A percentile compares a stretch with the other conserved stretches of the same genome.
Conservation (phyloP, 306 rosid species). For the Castanea sativa region DNA sequence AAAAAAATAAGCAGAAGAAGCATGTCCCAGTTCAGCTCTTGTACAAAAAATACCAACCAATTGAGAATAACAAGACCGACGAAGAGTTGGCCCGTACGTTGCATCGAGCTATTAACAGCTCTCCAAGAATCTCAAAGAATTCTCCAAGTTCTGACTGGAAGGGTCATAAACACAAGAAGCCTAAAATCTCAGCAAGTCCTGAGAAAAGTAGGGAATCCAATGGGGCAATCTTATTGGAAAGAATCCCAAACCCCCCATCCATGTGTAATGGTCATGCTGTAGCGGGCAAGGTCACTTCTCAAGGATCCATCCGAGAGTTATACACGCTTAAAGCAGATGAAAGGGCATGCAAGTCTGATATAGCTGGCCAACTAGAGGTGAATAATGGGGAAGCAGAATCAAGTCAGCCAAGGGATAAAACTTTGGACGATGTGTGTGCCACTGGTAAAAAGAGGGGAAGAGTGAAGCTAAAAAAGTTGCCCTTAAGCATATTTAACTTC, state of each 20-base stretch:
- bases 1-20: constrained; percentile 80
- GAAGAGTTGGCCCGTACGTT: constrained; percentile 88
- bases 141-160: constrained; percentile 64
- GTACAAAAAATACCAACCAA: constrained; percentile 82
- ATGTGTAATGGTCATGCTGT: constrained; percentile 52
- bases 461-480: constrained; percentile 79
- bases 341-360: constrained; percentile 46
- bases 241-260: constrained; percentile 45
- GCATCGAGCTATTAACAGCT: constrained; percentile 90
- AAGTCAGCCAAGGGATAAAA: constrained; percentile 56
- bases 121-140: constrained; percentile 75
- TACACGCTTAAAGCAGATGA: constrained; percentile 57
- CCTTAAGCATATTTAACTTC: constrained; percentile 71
- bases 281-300: constrained; percentile 43
- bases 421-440: constrained; percentile 43
- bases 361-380: constrained; percentile 38
- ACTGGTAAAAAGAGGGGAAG: constrained; percentile 84
- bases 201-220: constrained; percentile 51
- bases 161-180: constrained; percentile 65
- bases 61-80: constrained; percentile 72
- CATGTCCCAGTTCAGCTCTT: constrained; percentile 91
- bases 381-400: constrained; percentile 67
- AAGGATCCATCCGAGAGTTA: constrained; percentile 51
- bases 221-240: constrained; percentile 43
- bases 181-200: constrained; percentile 51